These are phyloP conservation scores for Raffaelea ambrosiae DNA, from an alignment of 2,329 filamentous ascomycete genomes.

Conservation along the genomic window DNA sequence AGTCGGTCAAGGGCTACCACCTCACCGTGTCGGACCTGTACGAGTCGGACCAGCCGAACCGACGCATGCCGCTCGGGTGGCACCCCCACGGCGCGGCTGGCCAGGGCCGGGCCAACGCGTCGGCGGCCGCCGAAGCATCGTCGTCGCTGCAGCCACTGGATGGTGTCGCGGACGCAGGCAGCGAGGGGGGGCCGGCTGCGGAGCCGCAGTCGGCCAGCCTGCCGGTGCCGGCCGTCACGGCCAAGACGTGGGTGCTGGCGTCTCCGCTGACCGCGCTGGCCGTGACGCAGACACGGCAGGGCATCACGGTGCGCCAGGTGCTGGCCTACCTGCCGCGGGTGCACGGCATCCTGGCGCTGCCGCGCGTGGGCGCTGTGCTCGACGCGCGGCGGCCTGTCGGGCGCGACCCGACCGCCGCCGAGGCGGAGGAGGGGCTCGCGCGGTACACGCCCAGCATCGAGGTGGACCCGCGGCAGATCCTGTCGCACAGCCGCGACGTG, in stretches of 20 bases:
- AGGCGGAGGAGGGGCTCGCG: conserved; percentile 75
- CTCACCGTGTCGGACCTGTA: conserved; percentile 82
- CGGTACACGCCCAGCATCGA: conserved; percentile 70
- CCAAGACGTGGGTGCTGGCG: conserved; percentile 73
- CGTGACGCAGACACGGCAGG: conserved; percentile 84
- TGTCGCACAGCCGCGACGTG: conserved; percentile 39
- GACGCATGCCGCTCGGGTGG: conserved; percentile 62
- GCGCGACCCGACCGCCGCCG: conserved; percentile 70
- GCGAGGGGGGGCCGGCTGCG: no score
- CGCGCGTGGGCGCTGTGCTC: conserved; percentile 54
- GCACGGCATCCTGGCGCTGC: conserved; percentile 70
- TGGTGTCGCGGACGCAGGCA: conserved; percentile 37
- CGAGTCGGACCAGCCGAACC: conserved; percentile 74
- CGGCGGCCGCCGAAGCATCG: conserved; percentile 11
- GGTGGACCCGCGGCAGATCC: conserved; percentile 70
- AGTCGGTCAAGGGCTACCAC: conserved; percentile 69
- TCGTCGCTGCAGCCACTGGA: conserved; percentile 66
- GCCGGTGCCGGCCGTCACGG: conserved; percentile 57
- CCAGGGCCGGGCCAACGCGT: no score
- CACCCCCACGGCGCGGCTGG: no score
- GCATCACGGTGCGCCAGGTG: conserved; percentile 76
- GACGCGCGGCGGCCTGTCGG: conserved; percentile 82
- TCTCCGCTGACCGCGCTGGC: conserved; percentile 71
- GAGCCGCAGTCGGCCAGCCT: background rate
- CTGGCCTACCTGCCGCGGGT: conserved; percentile 68